Percentiles rank a stretch among this genome's conserved stretches.
These are phyloP conservation scores for Colletotrichum paranaense DNA, from an alignment of 2,329 filamentous ascomycete genomes.

Conservation along the genomic window DNA sequence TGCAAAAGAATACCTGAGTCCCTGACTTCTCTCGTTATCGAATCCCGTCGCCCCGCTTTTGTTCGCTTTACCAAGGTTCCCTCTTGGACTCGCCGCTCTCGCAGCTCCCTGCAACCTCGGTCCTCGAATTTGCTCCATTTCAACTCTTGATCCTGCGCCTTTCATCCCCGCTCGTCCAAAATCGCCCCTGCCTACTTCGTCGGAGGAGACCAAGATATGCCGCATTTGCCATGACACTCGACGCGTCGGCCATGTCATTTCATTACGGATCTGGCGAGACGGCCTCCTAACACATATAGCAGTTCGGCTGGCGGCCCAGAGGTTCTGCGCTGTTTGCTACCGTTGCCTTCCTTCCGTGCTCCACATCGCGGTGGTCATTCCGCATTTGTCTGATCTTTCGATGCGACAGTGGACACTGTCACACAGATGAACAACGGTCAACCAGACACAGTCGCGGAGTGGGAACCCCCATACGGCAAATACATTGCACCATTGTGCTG, in stretches of 20 bases:
- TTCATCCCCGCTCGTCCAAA: slow-evolving; percentile 9
- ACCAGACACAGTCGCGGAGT: slow-evolving; percentile 26
- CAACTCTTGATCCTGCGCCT: slow-evolving; percentile 5
- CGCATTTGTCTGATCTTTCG: slow-evolving; percentile 30
- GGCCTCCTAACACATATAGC: background rate
- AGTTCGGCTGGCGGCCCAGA: background rate
- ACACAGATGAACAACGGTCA: slow-evolving; percentile 5
- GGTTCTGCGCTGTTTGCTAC: slow-evolving; percentile 9
- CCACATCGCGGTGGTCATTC: slow-evolving; percentile 31
- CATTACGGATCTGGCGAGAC: slow-evolving; percentile 4
- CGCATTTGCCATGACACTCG: slow-evolving; percentile 6
- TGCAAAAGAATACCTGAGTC: background rate
- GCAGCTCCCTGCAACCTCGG: slow-evolving; percentile 27
- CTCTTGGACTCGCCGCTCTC: slow-evolving; percentile 23
- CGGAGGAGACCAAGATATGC: slow-evolving; percentile 26
- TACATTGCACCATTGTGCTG: background rate
- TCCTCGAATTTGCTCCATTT: slow-evolving; percentile 8
- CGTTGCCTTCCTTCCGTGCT: background rate
- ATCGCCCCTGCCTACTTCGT: slow-evolving; percentile 8
- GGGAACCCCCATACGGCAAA: slow-evolving; percentile 16
- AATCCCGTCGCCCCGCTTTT: slow-evolving; percentile 21
- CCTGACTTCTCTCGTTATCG: slow-evolving; percentile 19
- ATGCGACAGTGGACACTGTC: slow-evolving; percentile 10
- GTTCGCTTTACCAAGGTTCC: slow-evolving; percentile 13
- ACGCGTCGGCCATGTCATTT: slow-evolving; percentile 1